Evolutionary conservation across 176 grass and related monocot species (phyloP).

Genomic region (Saccharum spontaneum): DNA sequence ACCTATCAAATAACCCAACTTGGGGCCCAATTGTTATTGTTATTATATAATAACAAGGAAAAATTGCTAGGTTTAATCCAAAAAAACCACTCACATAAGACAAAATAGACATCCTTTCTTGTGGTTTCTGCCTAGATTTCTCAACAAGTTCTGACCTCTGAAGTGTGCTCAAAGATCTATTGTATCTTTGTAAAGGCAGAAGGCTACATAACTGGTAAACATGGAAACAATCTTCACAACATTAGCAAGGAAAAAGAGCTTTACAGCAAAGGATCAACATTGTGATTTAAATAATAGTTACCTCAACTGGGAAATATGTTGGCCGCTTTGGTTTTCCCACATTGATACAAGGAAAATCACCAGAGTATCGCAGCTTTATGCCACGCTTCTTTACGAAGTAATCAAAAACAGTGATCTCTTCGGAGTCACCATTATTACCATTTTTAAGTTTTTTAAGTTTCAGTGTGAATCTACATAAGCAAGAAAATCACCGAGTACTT

Average conservation of each 20-base stretch:
- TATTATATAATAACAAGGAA: background rate
- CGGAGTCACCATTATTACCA: background rate
- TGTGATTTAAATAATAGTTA: background rate
- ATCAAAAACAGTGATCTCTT: slow-evolving; percentile 9
- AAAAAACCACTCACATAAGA: slow-evolving; percentile 47
- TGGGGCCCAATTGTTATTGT: background rate
- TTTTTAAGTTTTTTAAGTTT: background rate
- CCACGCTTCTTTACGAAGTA: background rate
- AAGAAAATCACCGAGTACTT: background rate
- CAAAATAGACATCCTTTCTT: slow-evolving; percentile 71
- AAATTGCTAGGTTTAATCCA: background rate
- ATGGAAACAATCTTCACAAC: slow-evolving; percentile 4
- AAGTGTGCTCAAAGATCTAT: slow-evolving; percentile 61
- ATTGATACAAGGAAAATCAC: slow-evolving; percentile 83
- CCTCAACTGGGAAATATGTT: slow-evolving; percentile 76
- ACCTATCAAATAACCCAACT: background rate
- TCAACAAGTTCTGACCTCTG: slow-evolving; percentile 81
- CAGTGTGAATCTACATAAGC: slow-evolving; percentile 13
- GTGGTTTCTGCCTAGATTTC: slow-evolving; percentile 93
- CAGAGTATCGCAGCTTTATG: slow-evolving; percentile 56
- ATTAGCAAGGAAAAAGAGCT: background rate
- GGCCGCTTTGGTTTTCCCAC: slow-evolving; percentile 88
- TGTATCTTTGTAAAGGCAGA: slow-evolving; percentile 77
- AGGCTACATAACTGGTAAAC: slow-evolving; percentile 58
- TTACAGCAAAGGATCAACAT: background rate